Percentiles rank a stretch among this genome's conserved stretches.
phyloP scores from a whole-genome alignment of 371 early-diverging fungal species.

The Agmasoma carcini region DNA sequence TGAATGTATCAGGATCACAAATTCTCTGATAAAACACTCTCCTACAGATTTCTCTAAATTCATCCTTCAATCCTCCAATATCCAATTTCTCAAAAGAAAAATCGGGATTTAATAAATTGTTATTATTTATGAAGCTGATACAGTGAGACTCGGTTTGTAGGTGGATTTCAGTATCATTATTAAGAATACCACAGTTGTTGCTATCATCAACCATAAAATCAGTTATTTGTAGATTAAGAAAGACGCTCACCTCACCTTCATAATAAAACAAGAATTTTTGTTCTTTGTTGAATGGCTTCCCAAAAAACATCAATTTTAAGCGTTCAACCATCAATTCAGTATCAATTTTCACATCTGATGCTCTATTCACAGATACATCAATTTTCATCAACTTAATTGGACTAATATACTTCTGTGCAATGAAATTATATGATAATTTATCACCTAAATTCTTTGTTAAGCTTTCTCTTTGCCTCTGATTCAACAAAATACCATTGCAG shows the following conservation, averaged over 20 bases:
- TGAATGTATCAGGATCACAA: constrained; percentile 73
- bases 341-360: constrained; percentile 18
- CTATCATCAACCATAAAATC: constrained; percentile 30
- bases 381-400: constrained; percentile 17
- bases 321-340: constrained; percentile 25
- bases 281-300: constrained; percentile 38
- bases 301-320: constrained; percentile 10
- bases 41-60: constrained; percentile 87
- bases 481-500: constrained; percentile 11
- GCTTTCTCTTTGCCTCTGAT: constrained; percentile 36
- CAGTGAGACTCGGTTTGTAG: constrained; percentile 21
- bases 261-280: constrained; percentile 36
- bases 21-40: constrained; percentile 96
- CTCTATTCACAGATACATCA: constrained; percentile 22
- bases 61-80: constrained; percentile 91
- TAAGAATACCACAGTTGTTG: constrained; percentile 25
- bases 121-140: constrained; percentile 28
- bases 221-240: constrained; percentile 19
- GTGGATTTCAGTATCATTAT: constrained; percentile 31
- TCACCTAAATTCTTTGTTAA: constrained; percentile 26
- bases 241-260: constrained; percentile 5
- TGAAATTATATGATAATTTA: constrained; percentile 2
- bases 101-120: constrained; percentile 59
- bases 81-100: constrained; percentile 95
- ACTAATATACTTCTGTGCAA: constrained; percentile 24